phyloP scores from a whole-genome alignment of 2,329 filamentous ascomycete species.

The Fusarium palustre region DNA sequence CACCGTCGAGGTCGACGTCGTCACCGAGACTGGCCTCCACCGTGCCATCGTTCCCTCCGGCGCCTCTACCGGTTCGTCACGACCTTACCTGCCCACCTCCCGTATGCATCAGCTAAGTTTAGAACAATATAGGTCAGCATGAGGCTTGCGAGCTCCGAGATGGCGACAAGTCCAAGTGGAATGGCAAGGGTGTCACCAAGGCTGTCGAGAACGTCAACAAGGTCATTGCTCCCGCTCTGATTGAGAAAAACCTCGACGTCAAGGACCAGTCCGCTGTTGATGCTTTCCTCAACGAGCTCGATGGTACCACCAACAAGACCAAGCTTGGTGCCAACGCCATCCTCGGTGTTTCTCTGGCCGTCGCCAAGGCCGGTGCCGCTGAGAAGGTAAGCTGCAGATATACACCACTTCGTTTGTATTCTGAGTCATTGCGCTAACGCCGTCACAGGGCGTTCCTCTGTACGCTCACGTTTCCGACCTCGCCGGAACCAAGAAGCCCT shows the following conservation, averaged over 20 bases:
- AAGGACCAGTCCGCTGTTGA: constrained; percentile 89
- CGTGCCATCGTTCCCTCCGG: constrained; percentile 97
- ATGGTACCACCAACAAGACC: constrained; percentile 87
- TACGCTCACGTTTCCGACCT: constrained; percentile 91
- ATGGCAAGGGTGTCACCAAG: constrained; percentile 87
- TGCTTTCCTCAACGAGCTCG: constrained; percentile 85
- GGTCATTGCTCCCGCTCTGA: constrained; percentile 81
- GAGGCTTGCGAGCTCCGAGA: constrained; percentile 93
- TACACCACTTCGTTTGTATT: constrained; percentile 1
- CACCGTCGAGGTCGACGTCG: constrained; percentile 97
- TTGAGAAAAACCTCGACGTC: constrained; percentile 85
- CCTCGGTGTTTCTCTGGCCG: constrained; percentile 83
- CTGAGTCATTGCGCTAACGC: constrained; percentile 29
- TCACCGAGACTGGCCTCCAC: constrained; percentile 96
- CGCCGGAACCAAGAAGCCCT: constrained; percentile 90
- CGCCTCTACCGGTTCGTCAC: constrained; percentile 84
- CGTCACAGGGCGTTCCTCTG: constrained; percentile 75
- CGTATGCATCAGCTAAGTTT: constrained; percentile 47
- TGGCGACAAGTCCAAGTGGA: constrained; percentile 88
- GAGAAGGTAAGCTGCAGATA: constrained; percentile 71
- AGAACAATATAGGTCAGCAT: constrained; percentile 74
- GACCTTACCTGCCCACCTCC: constrained; percentile 40
- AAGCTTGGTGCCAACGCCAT: constrained; percentile 91
- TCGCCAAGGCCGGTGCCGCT: constrained; percentile 89
- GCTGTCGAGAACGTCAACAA: constrained; percentile 89